A percentile compares a stretch with the other conserved stretches of the same genome.
Evolutionary conservation across 345 rosid species (phyloP).

Genomic region (Limnanthes douglasii): DNA sequence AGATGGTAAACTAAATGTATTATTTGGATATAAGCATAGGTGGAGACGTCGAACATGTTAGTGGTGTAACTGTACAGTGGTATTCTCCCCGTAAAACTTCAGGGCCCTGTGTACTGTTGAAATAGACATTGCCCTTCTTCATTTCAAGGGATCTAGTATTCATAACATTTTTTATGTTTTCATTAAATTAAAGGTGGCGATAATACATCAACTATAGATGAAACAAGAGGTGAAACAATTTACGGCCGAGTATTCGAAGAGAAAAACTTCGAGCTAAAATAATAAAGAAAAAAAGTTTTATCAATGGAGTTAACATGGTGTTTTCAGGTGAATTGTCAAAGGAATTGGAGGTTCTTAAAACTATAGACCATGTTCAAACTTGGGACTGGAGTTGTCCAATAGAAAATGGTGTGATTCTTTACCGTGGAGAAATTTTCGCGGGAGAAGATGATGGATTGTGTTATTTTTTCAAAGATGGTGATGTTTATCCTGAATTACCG

Average conservation of each 20-base stretch:
- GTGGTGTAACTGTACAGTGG: too few species aligned
- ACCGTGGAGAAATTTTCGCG: slow-evolving; percentile 40
- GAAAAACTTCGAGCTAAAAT: too few species aligned
- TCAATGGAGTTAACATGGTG: slow-evolving; percentile 58
- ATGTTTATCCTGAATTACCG: slow-evolving; percentile 45
- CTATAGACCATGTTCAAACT: too few species aligned
- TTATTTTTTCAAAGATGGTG: slow-evolving; percentile 47
- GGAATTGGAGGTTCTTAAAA: slow-evolving; percentile 58
- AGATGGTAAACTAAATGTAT: too few species aligned
- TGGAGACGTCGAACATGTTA: too few species aligned
- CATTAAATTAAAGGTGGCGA: slow-evolving; percentile 57
- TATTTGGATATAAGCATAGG: too few species aligned
- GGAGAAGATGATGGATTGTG: slow-evolving; percentile 36
- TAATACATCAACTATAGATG: slow-evolving; percentile 42
- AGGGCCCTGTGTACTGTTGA: too few species aligned
- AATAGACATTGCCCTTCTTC: too few species aligned
- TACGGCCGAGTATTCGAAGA: slow-evolving; percentile 42
- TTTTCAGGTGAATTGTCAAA: slow-evolving; percentile 40
- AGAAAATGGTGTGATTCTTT: slow-evolving; percentile 19
- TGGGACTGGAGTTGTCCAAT: slow-evolving; percentile 33
- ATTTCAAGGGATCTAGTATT: too few species aligned
- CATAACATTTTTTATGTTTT: slow-evolving; percentile 35
- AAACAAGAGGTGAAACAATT: slow-evolving; percentile 52
- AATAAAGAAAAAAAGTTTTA: slow-evolving; percentile 46
- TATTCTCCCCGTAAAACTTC: too few species aligned